A percentile compares a stretch with the other conserved stretches of the same genome.
phyloP scores from a whole-genome alignment of 108 stramenopile genomes.

The Cyclostephanos invisitatus region DNA sequence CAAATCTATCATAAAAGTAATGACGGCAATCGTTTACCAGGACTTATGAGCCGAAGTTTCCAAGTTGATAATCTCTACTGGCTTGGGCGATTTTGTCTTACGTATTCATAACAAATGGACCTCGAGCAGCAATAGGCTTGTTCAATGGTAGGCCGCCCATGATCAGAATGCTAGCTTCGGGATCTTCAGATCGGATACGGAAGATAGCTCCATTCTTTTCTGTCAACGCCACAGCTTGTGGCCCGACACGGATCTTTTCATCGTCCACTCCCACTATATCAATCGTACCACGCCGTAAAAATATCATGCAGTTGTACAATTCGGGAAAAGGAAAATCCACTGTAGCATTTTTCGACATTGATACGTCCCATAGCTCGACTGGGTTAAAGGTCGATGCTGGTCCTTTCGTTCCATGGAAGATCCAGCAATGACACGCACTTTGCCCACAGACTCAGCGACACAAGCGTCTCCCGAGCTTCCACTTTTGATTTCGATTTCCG shows the following conservation, averaged over 20 bases:
- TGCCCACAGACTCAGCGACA: constrained; percentile 31
- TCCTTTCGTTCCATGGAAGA: constrained; percentile 62
- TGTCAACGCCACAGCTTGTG: constrained; percentile 83
- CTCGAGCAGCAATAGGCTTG: constrained; percentile 88
- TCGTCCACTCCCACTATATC: constrained; percentile 54
- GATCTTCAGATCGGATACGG: constrained; percentile 45
- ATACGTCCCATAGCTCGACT: constrained; percentile 84
- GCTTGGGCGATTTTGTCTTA: constrained; percentile 81
- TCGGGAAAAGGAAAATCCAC: constrained; percentile 70
- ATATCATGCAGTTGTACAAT: constrained; percentile 75
- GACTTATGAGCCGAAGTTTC: constrained; percentile 48
- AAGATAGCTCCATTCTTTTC: constrained; percentile 50
- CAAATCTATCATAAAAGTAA: neutral
- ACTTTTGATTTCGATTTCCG: neutral
- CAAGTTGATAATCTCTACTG: constrained; percentile 74
- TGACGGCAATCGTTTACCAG: neutral
- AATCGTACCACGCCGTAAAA: constrained; percentile 67
- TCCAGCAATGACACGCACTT: constrained; percentile 80
- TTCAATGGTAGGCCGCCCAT: constrained; percentile 81
- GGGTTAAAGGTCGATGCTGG: constrained; percentile 79
- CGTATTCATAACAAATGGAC: constrained; percentile 96
- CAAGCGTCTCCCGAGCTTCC: constrained; percentile 22
- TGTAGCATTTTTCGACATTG: constrained; percentile 44
- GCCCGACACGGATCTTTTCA: constrained; percentile 38
- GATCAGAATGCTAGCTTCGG: constrained; percentile 66